These are phyloP conservation scores for Ophiocordyceps australis DNA, from an alignment of 2,329 filamentous ascomycete genomes.

Conservation along the genomic window DNA sequence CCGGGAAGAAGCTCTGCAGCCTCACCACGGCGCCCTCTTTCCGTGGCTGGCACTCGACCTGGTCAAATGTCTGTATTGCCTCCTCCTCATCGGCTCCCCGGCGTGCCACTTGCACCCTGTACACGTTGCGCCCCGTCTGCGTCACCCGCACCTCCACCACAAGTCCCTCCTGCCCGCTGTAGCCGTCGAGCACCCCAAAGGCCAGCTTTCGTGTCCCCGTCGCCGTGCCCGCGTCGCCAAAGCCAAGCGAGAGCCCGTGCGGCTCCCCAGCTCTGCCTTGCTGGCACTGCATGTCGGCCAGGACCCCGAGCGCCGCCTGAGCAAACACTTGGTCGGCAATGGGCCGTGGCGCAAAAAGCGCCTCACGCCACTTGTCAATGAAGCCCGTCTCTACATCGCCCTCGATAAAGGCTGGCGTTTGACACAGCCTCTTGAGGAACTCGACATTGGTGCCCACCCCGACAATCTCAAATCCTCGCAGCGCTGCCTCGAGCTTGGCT, in stretches of 20 bases:
- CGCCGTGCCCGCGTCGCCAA: slow-evolving; percentile 23
- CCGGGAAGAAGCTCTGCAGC: slow-evolving; percentile 49
- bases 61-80: no score
- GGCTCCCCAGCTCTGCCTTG: slow-evolving; percentile 19
- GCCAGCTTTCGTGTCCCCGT: slow-evolving; percentile 27
- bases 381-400: slow-evolving; percentile 93
- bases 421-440: slow-evolving; percentile 78
- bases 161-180: slow-evolving; percentile 43
- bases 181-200: slow-evolving; percentile 40
- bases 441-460: slow-evolving; percentile 92
- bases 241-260: slow-evolving; percentile 35
- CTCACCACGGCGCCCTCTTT: slow-evolving; percentile 10
- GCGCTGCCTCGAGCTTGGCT: slow-evolving; percentile 59
- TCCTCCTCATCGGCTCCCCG: slow-evolving; percentile 16
- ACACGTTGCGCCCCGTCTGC: slow-evolving; percentile 27
- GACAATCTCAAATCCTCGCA: slow-evolving; percentile 82
- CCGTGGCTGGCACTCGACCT: slow-evolving; percentile 22
- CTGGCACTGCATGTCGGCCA: no score
- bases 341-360: slow-evolving; percentile 50
- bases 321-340: slow-evolving; percentile 59
- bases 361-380: slow-evolving; percentile 70
- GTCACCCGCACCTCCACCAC: slow-evolving; percentile 34
- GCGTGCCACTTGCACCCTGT: slow-evolving; percentile 25
- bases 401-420: slow-evolving; percentile 61
- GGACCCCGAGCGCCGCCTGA: slow-evolving; percentile 68